Percentiles rank a stretch among this genome's conserved stretches.
These are phyloP conservation scores for Ophiocordyceps camponoti-floridani DNA, from an alignment of 2,329 filamentous ascomycete genomes.

Conservation along the genomic window DNA sequence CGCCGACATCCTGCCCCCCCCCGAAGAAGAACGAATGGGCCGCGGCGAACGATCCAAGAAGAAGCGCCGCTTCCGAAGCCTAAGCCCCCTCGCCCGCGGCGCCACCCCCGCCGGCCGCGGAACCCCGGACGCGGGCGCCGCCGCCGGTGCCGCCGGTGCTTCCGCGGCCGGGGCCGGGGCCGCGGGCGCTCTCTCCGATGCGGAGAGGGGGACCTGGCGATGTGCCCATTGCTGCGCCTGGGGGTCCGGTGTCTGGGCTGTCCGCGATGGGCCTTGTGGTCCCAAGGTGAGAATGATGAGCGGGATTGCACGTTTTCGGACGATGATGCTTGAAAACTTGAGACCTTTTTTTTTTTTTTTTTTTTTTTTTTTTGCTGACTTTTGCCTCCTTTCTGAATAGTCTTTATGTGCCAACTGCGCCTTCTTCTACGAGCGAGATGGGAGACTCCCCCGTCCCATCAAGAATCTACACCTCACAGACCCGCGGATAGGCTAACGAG, in stretches of 20 bases:
- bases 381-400: conserved; percentile 21
- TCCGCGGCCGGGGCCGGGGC: no score
- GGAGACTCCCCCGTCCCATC: conserved; percentile 47
- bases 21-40: conserved; percentile 70
- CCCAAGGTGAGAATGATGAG: conserved; percentile 46
- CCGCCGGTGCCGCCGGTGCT: no score
- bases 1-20: conserved; percentile 11
- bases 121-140: conserved; percentile 64
- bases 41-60: conserved; percentile 87
- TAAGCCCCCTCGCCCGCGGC: conserved; percentile 57
- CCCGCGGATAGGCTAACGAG: conserved; percentile 8
- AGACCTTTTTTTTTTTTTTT: not conserved
- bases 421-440: conserved; percentile 72
- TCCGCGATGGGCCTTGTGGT: conserved; percentile 75
- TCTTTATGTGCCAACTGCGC: conserved; percentile 89
- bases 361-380: not conserved
- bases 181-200: conserved; percentile 51
- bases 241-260: conserved; percentile 86
- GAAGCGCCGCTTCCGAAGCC: conserved; percentile 77
- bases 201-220: conserved; percentile 68
- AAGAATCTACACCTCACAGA: conserved; percentile 19
- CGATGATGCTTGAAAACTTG: no score
- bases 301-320: no score
- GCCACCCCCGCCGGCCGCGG: conserved; percentile 51
- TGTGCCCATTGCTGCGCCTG: conserved; percentile 78